These are phyloP conservation scores for Thymus mandschuricus DNA, from an alignment of 257 asterid species.

Conservation along the genomic window DNA sequence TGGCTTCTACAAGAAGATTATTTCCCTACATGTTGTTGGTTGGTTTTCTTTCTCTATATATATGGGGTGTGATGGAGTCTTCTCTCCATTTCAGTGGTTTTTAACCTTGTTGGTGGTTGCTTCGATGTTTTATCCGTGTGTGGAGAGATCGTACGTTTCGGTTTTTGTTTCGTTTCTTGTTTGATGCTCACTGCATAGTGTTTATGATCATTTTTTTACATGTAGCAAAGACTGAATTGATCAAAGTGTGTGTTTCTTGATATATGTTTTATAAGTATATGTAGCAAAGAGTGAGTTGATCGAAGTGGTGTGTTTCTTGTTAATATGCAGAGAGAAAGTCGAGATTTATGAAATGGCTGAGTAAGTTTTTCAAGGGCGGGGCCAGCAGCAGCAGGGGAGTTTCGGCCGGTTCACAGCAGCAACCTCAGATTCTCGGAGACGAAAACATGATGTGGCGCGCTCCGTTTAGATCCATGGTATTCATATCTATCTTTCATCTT, in stretches of 20 bases:
- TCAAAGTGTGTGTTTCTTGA: constrained; percentile 1
- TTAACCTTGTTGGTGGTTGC: neutral
- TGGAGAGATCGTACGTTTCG: neutral
- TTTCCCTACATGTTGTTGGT: neutral
- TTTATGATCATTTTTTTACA: constrained; percentile 15
- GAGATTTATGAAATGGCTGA: constrained; percentile 84
- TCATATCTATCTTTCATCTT: constrained; percentile 22
- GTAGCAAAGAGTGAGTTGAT: neutral
- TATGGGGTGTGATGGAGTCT: constrained; percentile 23
- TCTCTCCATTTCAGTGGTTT: constrained; percentile 8
- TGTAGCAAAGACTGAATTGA: constrained; percentile 2
- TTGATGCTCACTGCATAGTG: constrained; percentile 21
- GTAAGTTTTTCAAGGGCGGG: constrained; percentile 77
- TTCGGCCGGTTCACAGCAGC: constrained; percentile 48
- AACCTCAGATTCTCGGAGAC: constrained; percentile 78
- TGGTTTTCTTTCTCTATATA: constrained; percentile 18
- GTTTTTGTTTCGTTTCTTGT: neutral
- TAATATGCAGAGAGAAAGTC: constrained; percentile 84
- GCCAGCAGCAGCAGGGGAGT: constrained; percentile 43
- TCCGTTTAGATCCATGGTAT: constrained; percentile 71
- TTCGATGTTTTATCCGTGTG: neutral
- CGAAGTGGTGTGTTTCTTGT: constrained; percentile 54
- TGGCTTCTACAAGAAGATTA: constrained; percentile 25
- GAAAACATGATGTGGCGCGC: constrained; percentile 82
- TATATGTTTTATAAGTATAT: neutral